Evolutionary conservation across 1,139 yeast genomes (phyloP).

Genomic region (Saccharomyces hybrid): DNA sequence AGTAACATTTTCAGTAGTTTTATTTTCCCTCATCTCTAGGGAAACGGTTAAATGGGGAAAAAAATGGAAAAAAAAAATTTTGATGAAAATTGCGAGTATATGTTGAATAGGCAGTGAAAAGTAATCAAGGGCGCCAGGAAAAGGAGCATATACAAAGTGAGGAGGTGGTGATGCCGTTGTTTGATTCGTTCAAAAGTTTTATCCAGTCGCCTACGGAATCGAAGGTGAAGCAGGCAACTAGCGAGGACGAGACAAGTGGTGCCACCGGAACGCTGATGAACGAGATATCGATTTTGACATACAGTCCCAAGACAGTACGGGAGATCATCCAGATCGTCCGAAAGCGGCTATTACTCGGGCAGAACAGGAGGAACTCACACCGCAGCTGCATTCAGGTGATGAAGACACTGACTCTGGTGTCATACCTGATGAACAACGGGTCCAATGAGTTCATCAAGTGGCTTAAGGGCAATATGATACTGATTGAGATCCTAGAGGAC

Average conservation of each 20-base stretch:
- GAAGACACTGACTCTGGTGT: constrained; percentile 27
- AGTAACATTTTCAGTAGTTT: neutral
- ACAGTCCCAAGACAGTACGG: constrained; percentile 27
- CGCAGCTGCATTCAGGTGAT: constrained; percentile 24
- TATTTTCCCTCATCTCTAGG: neutral
- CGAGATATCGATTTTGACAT: constrained; percentile 30
- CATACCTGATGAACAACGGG: constrained; percentile 28
- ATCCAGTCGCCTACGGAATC: constrained; percentile 27
- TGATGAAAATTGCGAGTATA: neutral
- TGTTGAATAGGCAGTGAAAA: neutral
- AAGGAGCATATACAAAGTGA: neutral
- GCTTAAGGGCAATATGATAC: constrained; percentile 18
- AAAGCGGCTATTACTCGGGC: constrained; percentile 21
- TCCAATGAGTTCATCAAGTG: constrained; percentile 29
- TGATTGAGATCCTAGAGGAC: constrained; percentile 16
- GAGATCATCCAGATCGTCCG: constrained; percentile 26
- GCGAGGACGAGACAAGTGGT: constrained; percentile 26
- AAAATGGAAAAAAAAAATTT: neutral
- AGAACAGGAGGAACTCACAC: constrained; percentile 20
- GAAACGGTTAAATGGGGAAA: neutral
- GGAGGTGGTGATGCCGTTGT: constrained; percentile 17
- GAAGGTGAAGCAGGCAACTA: constrained; percentile 28
- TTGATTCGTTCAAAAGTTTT: constrained; percentile 23
- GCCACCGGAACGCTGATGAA: constrained; percentile 31
- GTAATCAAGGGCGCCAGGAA: neutral